Conservation (phyloP, 305 asterid genomes). For the Fraxinus ornus region DNA sequence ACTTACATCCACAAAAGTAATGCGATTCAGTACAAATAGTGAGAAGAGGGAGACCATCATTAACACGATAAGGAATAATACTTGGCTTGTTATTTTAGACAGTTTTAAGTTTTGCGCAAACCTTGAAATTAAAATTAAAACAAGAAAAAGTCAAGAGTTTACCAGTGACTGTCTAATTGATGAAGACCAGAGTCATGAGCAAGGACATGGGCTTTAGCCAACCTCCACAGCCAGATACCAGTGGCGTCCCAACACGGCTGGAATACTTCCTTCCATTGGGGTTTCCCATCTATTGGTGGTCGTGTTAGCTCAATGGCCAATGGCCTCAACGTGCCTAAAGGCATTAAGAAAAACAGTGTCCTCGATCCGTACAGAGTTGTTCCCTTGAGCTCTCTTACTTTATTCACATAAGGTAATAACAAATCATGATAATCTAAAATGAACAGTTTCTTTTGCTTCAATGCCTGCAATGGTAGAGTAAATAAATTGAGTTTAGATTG, state of each 20-base stretch:
- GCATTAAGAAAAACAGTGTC: constrained; percentile 56
- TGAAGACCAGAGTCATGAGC: constrained; percentile 67
- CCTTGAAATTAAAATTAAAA: not conserved
- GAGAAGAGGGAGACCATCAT: no score
- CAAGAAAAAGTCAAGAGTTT: not conserved
- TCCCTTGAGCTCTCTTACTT: constrained; percentile 53
- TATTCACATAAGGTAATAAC: constrained; percentile 60
- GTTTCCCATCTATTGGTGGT: constrained; percentile 48
- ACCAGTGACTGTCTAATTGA: constrained; percentile 67
- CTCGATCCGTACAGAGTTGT: constrained; percentile 73
- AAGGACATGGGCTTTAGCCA: constrained; percentile 66
- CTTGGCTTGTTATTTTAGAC: constrained; percentile 16
- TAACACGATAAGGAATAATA: not conserved
- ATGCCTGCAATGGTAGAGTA: constrained; percentile 42
- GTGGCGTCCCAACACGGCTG: constrained; percentile 46
- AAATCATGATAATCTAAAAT: constrained; percentile 71
- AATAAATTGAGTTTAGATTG: constrained; percentile 1
- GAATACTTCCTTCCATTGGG: constrained; percentile 53
- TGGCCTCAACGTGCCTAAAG: constrained; percentile 49
- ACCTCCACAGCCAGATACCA: constrained; percentile 59
- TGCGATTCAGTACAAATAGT: not conserved
- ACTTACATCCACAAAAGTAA: not conserved
- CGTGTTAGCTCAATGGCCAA: constrained; percentile 69
- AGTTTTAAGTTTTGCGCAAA: not conserved
- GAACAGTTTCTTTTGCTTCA: constrained; percentile 63